phyloP scores from a whole-genome alignment of 2,329 filamentous ascomycete genomes.

The Lasiodiplodia gonubiensis region DNA sequence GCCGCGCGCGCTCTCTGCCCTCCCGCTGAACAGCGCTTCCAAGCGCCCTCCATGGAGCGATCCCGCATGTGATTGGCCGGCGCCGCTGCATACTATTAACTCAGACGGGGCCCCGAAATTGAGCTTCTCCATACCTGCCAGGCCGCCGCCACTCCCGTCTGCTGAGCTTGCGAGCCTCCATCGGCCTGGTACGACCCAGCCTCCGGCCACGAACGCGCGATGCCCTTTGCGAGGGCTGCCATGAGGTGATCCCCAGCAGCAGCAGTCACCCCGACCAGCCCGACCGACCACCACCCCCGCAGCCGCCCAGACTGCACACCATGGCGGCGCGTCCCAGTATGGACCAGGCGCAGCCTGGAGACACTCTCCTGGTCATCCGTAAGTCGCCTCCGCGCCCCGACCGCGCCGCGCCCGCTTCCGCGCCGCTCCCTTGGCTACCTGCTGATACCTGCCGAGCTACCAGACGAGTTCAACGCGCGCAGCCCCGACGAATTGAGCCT shows the following conservation, averaged over 20 bases:
- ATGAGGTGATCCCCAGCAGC: constrained; percentile 20
- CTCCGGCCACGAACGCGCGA: constrained; percentile 6
- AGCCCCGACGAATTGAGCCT: constrained; percentile 93
- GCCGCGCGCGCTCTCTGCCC: constrained; percentile 1
- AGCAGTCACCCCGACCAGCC: background rate
- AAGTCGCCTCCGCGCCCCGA: constrained; percentile 49
- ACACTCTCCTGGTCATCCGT: constrained; percentile 75
- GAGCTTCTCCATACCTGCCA: constrained; percentile 26
- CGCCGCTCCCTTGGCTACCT: background rate
- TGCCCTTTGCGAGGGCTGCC: constrained; percentile 22
- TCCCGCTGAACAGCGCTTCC: constrained; percentile 3
- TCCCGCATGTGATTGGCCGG: constrained; percentile 23
- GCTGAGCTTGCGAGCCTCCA: constrained; percentile 10
- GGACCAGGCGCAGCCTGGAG: constrained; percentile 65
- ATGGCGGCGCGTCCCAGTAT: constrained; percentile 52
- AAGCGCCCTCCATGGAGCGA: constrained; percentile 19
- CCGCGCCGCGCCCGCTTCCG: background rate
- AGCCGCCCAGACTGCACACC: constrained; percentile 15
- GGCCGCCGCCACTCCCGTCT: constrained; percentile 19
- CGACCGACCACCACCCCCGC: constrained; percentile 16
- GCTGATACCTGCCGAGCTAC: constrained; percentile 27
- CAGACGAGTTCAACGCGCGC: constrained; percentile 90
- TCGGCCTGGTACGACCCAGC: constrained; percentile 15
- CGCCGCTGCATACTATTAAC: constrained; percentile 23
- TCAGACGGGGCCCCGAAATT: constrained; percentile 27